phyloP scores from a whole-genome alignment of 2,329 filamentous ascomycete genomes.

The Pseudocercospora cruenta region DNA sequence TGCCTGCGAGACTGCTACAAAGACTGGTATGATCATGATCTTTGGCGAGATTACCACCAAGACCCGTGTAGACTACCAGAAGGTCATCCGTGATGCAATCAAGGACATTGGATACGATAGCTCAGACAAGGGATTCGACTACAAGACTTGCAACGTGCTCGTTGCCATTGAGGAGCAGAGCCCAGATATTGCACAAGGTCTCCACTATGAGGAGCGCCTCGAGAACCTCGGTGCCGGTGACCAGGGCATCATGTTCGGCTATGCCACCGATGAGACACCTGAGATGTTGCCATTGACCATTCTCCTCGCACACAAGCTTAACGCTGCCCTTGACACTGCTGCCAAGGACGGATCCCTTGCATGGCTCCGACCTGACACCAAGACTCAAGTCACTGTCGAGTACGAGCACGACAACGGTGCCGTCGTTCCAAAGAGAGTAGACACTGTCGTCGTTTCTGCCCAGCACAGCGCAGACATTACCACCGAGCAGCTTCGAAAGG shows the following conservation, averaged over 20 bases:
- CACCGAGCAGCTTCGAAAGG: conserved; percentile 89
- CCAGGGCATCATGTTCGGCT: conserved; percentile 99
- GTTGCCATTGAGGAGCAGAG: conserved; percentile 99
- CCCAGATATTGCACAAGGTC: conserved; percentile 97
- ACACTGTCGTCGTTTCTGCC: conserved; percentile 95
- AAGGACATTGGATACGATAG: conserved; percentile 99
- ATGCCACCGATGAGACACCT: conserved; percentile 98
- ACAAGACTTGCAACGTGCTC: conserved; percentile 99
- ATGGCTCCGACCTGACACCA: conserved; percentile 97
- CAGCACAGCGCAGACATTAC: conserved; percentile 89
- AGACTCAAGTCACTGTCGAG: conserved; percentile 99
- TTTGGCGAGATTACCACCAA: conserved; percentile 99
- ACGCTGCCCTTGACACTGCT: conserved; percentile 88
- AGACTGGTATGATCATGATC: conserved; percentile 99
- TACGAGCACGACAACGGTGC: conserved; percentile 96
- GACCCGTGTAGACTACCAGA: conserved; percentile 95
- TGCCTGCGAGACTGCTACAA: conserved; percentile 98
- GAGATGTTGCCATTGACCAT: conserved; percentile 95
- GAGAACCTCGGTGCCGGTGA: conserved; percentile 98
- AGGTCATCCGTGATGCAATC: conserved; percentile 90
- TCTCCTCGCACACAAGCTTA: conserved; percentile 94
- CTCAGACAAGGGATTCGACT: conserved; percentile 97
- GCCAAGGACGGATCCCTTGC: conserved; percentile 84
- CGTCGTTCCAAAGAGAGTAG: conserved; percentile 86
- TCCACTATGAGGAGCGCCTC: conserved; percentile 95